Evolutionary conservation across 192 early-diverging fungal genomes (phyloP).

Genomic region (Coemansia sp.): DNA sequence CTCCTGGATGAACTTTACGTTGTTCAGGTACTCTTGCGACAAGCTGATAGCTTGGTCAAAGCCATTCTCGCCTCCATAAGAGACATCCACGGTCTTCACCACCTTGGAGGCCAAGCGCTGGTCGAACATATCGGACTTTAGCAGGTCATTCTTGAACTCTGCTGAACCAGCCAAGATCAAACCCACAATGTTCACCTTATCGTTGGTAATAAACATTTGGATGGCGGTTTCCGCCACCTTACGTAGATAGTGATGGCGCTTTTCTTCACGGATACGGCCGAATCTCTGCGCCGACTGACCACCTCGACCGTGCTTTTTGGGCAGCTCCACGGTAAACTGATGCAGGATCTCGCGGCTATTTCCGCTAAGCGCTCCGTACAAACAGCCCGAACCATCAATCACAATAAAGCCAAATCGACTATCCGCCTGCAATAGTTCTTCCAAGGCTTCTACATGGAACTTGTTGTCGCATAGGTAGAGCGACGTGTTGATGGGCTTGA

Average conservation of each 20-base stretch:
- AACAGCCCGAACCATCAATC: slow-evolving; percentile 96
- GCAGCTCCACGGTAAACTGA: slow-evolving; percentile 93
- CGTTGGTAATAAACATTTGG: slow-evolving; percentile 91
- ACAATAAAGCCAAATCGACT: slow-evolving; percentile 97
- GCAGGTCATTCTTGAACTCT: slow-evolving; percentile 97
- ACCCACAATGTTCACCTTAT: slow-evolving; percentile 69
- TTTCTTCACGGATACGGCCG: slow-evolving; percentile 97
- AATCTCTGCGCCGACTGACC: slow-evolving; percentile 99
- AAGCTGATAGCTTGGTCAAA: slow-evolving; percentile 98
- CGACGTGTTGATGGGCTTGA: slow-evolving; percentile 99
- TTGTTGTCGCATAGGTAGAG: slow-evolving; percentile 99
- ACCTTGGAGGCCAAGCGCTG: slow-evolving; percentile 84
- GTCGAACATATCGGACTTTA: slow-evolving; percentile 95
- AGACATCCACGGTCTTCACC: slow-evolving; percentile 93
- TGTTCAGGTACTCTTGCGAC: slow-evolving; percentile 83
- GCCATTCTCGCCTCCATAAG: slow-evolving; percentile 98
- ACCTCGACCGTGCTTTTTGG: slow-evolving; percentile 99
- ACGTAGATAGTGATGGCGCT: slow-evolving; percentile 98
- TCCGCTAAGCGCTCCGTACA: slow-evolving; percentile 93
- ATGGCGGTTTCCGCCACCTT: slow-evolving; percentile 98
- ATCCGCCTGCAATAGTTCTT: slow-evolving; percentile 90
- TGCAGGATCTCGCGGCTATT: slow-evolving; percentile 92
- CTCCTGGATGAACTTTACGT: slow-evolving; percentile 99
- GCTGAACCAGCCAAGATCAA: slow-evolving; percentile 96
- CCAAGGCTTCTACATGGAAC: slow-evolving; percentile 94